Evolutionary conservation across 2,329 filamentous ascomycete genomes (phyloP), one percentile per base, ranked within the genome.

Genomic region (Talaromyces sp.): DNA sequence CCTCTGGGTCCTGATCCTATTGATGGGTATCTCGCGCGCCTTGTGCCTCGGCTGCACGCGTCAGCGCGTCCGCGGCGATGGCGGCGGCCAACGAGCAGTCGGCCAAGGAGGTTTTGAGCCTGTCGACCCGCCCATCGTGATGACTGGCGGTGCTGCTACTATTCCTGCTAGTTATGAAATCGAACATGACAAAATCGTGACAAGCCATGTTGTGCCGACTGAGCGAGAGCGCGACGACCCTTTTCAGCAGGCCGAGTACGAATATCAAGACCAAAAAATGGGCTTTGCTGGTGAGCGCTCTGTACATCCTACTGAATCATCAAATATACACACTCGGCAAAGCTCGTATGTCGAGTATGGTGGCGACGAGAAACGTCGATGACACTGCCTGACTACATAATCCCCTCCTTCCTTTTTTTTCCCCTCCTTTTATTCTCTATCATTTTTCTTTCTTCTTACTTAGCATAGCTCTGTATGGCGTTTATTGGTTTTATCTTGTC

Each of bases 1-100:
- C 3, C 77, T 96, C 29, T 99, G 92, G 82, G 69, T 96, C 58
- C 74, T 95, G 63, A 83, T 96, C 61, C 84, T 91, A 4, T 80
- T 97, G 38, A 81, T 90, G 54, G 95, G 91, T 55, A 75, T 93
- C 59, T 75, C 85, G 54, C 85, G 91, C 62, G 87, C 88, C 29
- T 74, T 87, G 60, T 80, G 81, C 35, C 81, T 87, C 59, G 85
- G 89, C 77, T 78, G 80, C 58, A 78, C 78, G 29, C 82, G 82
- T 1, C 86, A 87, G 58, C 86, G 85, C 64, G 82, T 78, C 9
- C 81, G 85, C 11, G 84, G 78, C 10, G 86, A 89, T 68, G 85
- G 86, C 32, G 86, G 86, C 21, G 71, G 72, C 14, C 78, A 64
- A 61, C 11, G 60, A 56, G 4, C 50, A 35, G 31, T 58, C 56